Percentiles rank a stretch among this genome's conserved stretches.
These are phyloP conservation scores for Cercophora scortea DNA, from an alignment of 495 filamentous ascomycete genomes.

Conservation along the genomic window DNA sequence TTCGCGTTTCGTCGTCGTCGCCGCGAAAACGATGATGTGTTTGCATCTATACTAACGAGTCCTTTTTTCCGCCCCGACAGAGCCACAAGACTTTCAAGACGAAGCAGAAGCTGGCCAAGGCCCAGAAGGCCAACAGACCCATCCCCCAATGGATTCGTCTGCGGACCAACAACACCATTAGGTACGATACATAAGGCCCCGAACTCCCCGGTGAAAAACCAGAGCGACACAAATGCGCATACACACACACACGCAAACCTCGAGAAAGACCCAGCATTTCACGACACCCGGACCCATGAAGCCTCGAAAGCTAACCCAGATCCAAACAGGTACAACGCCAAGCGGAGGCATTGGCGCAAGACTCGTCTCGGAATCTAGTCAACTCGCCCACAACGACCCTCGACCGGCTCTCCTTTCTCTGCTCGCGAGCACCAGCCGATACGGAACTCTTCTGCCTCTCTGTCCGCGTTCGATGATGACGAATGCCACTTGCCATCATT, in stretches of 20 bases:
- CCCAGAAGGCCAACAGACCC: conserved; percentile 98
- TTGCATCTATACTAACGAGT: conserved; percentile 7
- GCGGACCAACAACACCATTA: conserved; percentile 96
- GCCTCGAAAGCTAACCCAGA: conserved; percentile 1
- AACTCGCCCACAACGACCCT: conserved; percentile 17
- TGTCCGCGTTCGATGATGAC: not conserved
- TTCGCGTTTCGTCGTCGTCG: too few relatives aligned
- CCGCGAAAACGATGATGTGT: not conserved
- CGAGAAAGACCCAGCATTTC: not conserved
- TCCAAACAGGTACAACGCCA: conserved; percentile 87
- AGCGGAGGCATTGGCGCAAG: conserved; percentile 99
- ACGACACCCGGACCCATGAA: not conserved
- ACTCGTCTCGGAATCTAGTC: conserved; percentile 95
- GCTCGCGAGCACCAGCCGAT: not conserved
- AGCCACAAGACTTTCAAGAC: conserved; percentile 98
- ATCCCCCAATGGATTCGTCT: conserved; percentile 99
- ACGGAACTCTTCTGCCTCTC: not conserved
- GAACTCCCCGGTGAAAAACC: not conserved
- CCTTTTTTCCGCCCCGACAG: conserved; percentile 35
- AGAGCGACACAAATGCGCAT: not conserved
- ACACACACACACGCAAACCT: not conserved
- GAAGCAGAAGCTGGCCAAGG: conserved; percentile 99
- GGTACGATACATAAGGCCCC: conserved; percentile 49
- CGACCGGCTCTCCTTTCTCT: conserved; percentile 14
- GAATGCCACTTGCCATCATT: too few relatives aligned